Base-by-base conservation (phyloP, 108 stramenopile genomes). In the Mediolabrus comicus region DNA sequence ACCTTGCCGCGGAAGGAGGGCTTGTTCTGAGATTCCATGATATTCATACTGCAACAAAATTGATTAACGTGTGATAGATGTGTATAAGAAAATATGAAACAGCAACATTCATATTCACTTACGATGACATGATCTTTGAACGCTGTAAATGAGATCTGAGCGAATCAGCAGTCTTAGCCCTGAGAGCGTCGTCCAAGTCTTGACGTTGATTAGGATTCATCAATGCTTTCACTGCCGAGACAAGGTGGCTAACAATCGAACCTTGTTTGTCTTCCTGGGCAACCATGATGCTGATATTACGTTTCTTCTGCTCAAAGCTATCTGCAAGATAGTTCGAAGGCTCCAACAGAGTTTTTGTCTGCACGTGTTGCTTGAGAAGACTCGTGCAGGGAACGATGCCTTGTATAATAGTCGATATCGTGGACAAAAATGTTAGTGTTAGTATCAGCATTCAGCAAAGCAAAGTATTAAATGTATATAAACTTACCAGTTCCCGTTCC, bases 371-470 rank as follows among this genome's bases (percentile, higher is more conserved):
- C 49, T 80, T 70, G 62, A 66, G 77, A 31, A 80, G 51, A 39
- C 74, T 75, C 46, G 75, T 36, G 9, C 74, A 26, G 27, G 83
- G 83, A 2, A 83, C 83, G 53, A 83, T 72, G 27, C 79, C 83
- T 70, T 22, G 4, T 13, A 26, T 33, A 35, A 46, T 25, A 13
- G 4, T 19, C n/a, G n/a, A n/a, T n/a, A n/a, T n/a, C n/a, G n/a
- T n/a, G n/a, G n/a, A n/a, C n/a, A n/a, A n/a, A n/a, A n/a, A n/a
- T n/a, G n/a, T n/a, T n/a, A n/a, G n/a, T n/a, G n/a, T n/a, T n/a
- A n/a, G n/a, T n/a, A n/a, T n/a, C n/a, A n/a, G n/a, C n/a, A n/a
- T n/a, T n/a, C n/a, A n/a, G n/a, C 13, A 25, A n/a, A 25, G 60
- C 14, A 41, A 14, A 9, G 12, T 17, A 25, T n/a, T 56, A 16